Conservation (phyloP, 2,329 filamentous ascomycete species). For the Verticillium isaacii region DNA sequence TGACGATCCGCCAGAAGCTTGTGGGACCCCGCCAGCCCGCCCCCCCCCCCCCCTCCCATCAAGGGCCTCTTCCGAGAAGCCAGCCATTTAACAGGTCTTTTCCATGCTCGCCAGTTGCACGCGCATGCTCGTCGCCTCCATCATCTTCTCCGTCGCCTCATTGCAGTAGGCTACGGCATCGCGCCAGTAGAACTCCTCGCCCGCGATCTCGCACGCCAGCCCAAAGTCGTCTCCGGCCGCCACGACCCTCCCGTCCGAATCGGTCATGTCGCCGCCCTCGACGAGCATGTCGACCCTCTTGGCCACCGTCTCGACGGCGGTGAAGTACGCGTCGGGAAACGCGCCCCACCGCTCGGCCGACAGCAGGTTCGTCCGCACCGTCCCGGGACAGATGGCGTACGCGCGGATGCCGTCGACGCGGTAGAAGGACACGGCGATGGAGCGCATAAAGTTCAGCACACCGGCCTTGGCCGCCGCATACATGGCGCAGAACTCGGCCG, state of each 20-base stretch:
- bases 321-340: constrained; percentile 23
- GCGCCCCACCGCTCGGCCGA: constrained; percentile 18
- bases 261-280: constrained; percentile 15
- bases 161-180: constrained; percentile 18
- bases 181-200: constrained; percentile 26
- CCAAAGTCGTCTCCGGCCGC: constrained; percentile 15
- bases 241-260: constrained; percentile 18
- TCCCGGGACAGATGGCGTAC: constrained; percentile 25
- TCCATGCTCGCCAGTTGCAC: not conserved
- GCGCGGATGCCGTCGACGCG: constrained; percentile 21
- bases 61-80: too few relatives aligned
- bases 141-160: constrained; percentile 18
- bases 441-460: constrained; percentile 25
- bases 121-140: constrained; percentile 10
- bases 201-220: constrained; percentile 22
- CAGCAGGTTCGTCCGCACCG: constrained; percentile 24
- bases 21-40: not conserved
- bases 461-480: constrained; percentile 27
- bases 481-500: constrained; percentile 22
- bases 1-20: not conserved
- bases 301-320: constrained; percentile 21
- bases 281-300: constrained; percentile 20
- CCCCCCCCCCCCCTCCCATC: too few relatives aligned
- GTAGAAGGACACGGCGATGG: constrained; percentile 18
- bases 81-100: too few relatives aligned